These are phyloP conservation scores for Porodaedalea pini DNA, from an alignment of 1,284 basidiomycete species.

Conservation along the genomic window DNA sequence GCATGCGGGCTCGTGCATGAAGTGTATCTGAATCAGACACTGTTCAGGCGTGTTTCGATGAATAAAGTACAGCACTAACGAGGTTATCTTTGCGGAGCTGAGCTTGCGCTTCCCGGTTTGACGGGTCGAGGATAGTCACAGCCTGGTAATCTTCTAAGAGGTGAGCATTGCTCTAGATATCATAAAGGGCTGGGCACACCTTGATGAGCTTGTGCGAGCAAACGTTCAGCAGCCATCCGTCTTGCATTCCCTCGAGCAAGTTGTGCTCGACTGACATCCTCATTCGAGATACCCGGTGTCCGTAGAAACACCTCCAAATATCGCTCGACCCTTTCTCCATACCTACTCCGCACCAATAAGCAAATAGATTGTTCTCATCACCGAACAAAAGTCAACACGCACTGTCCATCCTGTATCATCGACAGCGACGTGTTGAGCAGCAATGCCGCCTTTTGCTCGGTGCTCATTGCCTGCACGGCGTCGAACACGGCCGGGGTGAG, in stretches of 20 bases:
- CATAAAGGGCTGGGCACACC: conserved; percentile 35
- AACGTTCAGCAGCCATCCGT: conserved; percentile 48
- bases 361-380: background rate
- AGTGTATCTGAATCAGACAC: conserved; percentile 41
- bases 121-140: conserved; percentile 54
- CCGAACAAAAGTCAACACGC: conserved; percentile 22
- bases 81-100: conserved; percentile 45
- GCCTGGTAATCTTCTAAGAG: conserved; percentile 49
- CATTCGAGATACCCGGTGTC: conserved; percentile 51
- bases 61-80: conserved; percentile 31
- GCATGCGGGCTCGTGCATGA: conserved; percentile 50
- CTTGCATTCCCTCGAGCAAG: conserved; percentile 56
- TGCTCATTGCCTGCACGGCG: conserved; percentile 48
- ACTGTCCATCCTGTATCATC: conserved; percentile 49
- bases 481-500: conserved; percentile 55
- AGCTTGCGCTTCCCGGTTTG: conserved; percentile 49
- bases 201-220: conserved; percentile 54
- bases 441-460: conserved; percentile 50
- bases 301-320: conserved; percentile 61
- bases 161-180: background rate
- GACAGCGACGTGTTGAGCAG: conserved; percentile 56
- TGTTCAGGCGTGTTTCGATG: background rate
- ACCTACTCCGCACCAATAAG: conserved; percentile 36
- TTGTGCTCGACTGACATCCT: conserved; percentile 50
- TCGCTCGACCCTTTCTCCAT: conserved; percentile 57